phyloP scores from a whole-genome alignment of 805 yeast genomes.

The Zygosaccharomyces bisporus region DNA sequence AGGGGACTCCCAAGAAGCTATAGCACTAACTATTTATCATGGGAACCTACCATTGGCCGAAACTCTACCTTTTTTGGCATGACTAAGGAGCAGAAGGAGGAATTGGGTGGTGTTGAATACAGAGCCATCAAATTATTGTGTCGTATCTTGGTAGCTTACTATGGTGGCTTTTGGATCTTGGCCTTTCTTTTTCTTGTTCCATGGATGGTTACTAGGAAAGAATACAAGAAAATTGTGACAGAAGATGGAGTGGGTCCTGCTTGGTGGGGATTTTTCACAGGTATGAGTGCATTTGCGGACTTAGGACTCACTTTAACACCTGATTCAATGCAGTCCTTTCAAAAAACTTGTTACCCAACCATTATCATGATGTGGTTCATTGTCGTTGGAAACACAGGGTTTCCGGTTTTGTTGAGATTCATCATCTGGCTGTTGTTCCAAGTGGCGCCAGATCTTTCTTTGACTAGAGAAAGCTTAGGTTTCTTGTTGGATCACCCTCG shows the following conservation, averaged over 20 bases:
- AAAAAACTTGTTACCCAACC: slow-evolving; percentile 59
- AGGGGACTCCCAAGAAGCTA: slow-evolving; percentile 33
- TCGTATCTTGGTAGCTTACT: slow-evolving; percentile 60
- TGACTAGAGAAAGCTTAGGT: slow-evolving; percentile 68
- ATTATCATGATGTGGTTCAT: slow-evolving; percentile 65
- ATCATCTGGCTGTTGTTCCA: slow-evolving; percentile 77
- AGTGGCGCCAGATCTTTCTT: slow-evolving; percentile 60
- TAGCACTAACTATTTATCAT: slow-evolving; percentile 72
- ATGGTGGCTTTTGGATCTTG: slow-evolving; percentile 68
- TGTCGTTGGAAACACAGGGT: slow-evolving; percentile 91
- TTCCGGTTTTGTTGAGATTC: slow-evolving; percentile 78
- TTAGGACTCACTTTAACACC: slow-evolving; percentile 80
- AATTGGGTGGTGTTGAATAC: slow-evolving; percentile 96
- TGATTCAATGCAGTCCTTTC: slow-evolving; percentile 70
- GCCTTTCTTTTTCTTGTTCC: slow-evolving; percentile 53
- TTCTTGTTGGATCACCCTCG: slow-evolving; percentile 93
- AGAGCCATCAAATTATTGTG: slow-evolving; percentile 78
- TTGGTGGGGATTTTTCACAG: slow-evolving; percentile 93
- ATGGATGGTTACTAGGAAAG: slow-evolving; percentile 48
- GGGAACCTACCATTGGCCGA: slow-evolving; percentile 89
- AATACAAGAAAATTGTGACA: slow-evolving; percentile 45
- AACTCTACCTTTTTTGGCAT: slow-evolving; percentile 86
- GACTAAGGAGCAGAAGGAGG: slow-evolving; percentile 82
- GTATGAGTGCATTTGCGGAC: slow-evolving; percentile 78
- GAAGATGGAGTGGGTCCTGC: slow-evolving; percentile 63